phyloP scores from a whole-genome alignment of 306 rosid species.

The Psophocarpus tetragonolobus region DNA sequence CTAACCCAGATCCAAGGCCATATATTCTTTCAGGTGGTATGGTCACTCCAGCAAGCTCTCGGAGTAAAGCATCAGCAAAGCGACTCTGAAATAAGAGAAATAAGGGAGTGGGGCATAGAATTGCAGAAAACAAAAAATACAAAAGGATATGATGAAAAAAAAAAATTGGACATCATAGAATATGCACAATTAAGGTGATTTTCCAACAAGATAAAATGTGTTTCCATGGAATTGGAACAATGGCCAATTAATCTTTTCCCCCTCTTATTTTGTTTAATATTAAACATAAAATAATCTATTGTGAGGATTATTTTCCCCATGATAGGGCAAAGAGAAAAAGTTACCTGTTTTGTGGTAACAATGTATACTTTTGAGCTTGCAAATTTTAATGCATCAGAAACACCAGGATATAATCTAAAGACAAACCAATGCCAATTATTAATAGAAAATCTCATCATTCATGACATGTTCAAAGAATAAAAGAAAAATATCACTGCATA shows the following conservation, averaged over 20 bases:
- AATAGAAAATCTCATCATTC: conserved; percentile 8
- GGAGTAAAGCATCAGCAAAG: conserved; percentile 75
- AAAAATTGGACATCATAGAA: neutral
- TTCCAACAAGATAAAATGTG: neutral
- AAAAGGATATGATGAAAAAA: conserved; percentile 10
- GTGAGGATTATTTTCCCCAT: conserved; percentile 19
- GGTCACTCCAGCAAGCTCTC: conserved; percentile 76
- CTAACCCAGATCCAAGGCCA: conserved; percentile 84
- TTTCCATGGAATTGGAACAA: neutral
- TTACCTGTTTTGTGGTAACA: conserved; percentile 85
- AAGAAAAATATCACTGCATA: neutral
- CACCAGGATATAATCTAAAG: conserved; percentile 84
- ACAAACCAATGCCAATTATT: conserved; percentile 17
- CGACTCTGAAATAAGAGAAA: conserved; percentile 55
- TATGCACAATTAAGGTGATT: too few species aligned
- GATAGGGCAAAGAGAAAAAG: neutral
- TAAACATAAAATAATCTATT: neutral
- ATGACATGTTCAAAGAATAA: conserved; percentile 21
- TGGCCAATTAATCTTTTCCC: conserved; percentile 10
- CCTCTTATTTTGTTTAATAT: conserved; percentile 17
- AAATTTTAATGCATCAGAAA: conserved; percentile 78
- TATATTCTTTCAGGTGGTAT: conserved; percentile 77
- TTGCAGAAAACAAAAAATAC: conserved; percentile 1
- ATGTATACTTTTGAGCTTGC: conserved; percentile 76
- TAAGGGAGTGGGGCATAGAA: neutral